phyloP scores from a whole-genome alignment of 805 yeast genomes.

The Metschnikowia lachancei region DNA sequence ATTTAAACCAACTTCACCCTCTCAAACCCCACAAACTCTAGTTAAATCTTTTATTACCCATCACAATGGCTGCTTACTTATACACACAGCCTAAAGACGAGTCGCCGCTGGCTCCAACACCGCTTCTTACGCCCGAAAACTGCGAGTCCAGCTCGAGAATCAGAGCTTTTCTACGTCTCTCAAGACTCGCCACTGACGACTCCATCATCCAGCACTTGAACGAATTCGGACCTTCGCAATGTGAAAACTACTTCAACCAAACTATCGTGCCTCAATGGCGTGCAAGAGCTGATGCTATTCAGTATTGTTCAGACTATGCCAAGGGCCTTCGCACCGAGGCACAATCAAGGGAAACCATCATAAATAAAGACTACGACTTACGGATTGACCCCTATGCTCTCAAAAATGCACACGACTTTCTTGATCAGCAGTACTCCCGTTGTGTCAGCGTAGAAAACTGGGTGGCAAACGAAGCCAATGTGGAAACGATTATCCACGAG shows the following conservation, averaged over 20 bases:
- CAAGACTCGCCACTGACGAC: slow-evolving; percentile 42
- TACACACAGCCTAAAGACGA: background rate
- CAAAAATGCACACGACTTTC: slow-evolving; percentile 21
- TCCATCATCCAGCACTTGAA: slow-evolving; percentile 38
- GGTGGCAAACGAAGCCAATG: slow-evolving; percentile 34
- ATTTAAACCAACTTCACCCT: too few relatives aligned
- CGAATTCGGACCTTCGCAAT: slow-evolving; percentile 23
- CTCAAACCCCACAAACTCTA: too few relatives aligned
- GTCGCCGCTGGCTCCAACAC: slow-evolving; percentile 3
- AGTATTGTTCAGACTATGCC: slow-evolving; percentile 33
- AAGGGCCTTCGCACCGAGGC: slow-evolving; percentile 21
- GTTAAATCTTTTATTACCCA: too few relatives aligned
- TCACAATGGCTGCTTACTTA: background rate
- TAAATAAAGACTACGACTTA: slow-evolving; percentile 25
- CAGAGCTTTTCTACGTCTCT: slow-evolving; percentile 38
- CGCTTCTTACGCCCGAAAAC: slow-evolving; percentile 29
- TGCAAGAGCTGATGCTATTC: slow-evolving; percentile 29
- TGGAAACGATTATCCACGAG: slow-evolving; percentile 35
- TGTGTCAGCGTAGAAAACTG: slow-evolving; percentile 35
- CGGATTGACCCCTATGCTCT: slow-evolving; percentile 41
- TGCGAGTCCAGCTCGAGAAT: slow-evolving; percentile 35
- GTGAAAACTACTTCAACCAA: slow-evolving; percentile 29
- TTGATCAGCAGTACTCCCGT: slow-evolving; percentile 24
- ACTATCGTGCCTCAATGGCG: slow-evolving; percentile 39
- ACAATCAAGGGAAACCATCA: slow-evolving; percentile 1